Evolutionary conservation across 345 rosid species (phyloP).

Genomic region (Streptanthus diversifolius): DNA sequence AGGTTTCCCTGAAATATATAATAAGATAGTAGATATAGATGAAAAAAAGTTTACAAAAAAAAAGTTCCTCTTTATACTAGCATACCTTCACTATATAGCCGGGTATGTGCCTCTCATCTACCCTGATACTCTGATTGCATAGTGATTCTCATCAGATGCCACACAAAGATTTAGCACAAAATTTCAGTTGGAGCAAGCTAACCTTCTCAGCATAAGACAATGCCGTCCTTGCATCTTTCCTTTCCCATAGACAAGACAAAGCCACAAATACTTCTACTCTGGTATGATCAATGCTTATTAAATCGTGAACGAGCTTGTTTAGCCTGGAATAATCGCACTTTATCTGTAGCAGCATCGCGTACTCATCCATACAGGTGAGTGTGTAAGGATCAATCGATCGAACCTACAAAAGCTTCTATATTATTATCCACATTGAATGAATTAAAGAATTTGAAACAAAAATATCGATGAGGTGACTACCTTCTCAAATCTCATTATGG

Average conservation of each 20-base stretch:
- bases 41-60: neutral
- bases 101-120: conserved; percentile 89
- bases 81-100: conserved; percentile 93
- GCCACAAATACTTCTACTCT: conserved; percentile 94
- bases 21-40: neutral
- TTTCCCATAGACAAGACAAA: conserved; percentile 78
- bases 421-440: neutral
- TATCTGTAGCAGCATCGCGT: conserved; percentile 86
- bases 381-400: conserved; percentile 86
- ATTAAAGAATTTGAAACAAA: neutral
- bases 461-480: conserved; percentile 28
- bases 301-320: conserved; percentile 88
- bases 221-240: conserved; percentile 83
- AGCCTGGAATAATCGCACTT: conserved; percentile 82
- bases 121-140: conserved; percentile 71
- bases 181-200: conserved; percentile 30
- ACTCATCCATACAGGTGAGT: conserved; percentile 90
- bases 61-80: neutral
- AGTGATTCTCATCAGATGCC: conserved; percentile 24
- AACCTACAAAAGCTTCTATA: conserved; percentile 53
- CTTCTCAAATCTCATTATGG: conserved; percentile 89
- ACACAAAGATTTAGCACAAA: conserved; percentile 5
- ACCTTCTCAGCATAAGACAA: conserved; percentile 95
- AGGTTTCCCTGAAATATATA: conserved; percentile 64
- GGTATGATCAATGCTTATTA: conserved; percentile 74